Base-by-base conservation (phyloP, 2,329 filamentous ascomycete species). In the Verticillium isaacii region DNA sequence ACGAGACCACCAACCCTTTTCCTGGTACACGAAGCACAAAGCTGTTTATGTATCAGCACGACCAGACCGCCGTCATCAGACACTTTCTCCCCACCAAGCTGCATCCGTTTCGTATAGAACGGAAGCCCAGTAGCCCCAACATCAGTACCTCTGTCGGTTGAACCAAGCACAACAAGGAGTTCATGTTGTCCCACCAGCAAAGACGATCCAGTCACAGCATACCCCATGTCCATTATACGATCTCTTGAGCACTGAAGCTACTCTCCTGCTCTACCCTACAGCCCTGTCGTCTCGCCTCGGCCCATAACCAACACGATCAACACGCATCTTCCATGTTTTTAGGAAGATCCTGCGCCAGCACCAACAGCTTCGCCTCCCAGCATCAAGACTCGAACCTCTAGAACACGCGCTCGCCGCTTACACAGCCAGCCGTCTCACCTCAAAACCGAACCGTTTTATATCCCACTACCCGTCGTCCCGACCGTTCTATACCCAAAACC, bases 21-120 rank as follows among this genome's bases (percentile, higher is more conserved):
- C 55, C 45, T 60, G 60, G 61, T 63, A 63, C 58, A 59, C 29
- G 25, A 34, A 45, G 37, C 63, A 66, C 61, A 61, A 37, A 66
- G 64, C 64, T 90, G 92, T 96, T 91, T 96, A 96, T 96, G 93
- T 96, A 96, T 97, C 93, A 93, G 92, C 90, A 92, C 91, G 90
- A 90, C 88, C 77, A 84, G 75, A 86, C 86, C 87, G 87, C 91
- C 90, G 88, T 92, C 89, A 93, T 92, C 88, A 91, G 89, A 91
- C 89, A 94, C 89, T 88, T 89, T 83, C 89, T 89, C 86, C 92
- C 92, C 85, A 88, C 92, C 85, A 92, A 92, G 91, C 92, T 96
- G 91, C 92, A 93, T 87, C 85, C 89, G 86, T 96, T 96, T 91
- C 92, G 92, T 87, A 93, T 91, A 90, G 85, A 89, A 88, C 89